Evolutionary conservation across 208 protist species (phyloP), one percentile per base, ranked within the genome.

Genomic region (Herpetomonas tarakana): DNA sequence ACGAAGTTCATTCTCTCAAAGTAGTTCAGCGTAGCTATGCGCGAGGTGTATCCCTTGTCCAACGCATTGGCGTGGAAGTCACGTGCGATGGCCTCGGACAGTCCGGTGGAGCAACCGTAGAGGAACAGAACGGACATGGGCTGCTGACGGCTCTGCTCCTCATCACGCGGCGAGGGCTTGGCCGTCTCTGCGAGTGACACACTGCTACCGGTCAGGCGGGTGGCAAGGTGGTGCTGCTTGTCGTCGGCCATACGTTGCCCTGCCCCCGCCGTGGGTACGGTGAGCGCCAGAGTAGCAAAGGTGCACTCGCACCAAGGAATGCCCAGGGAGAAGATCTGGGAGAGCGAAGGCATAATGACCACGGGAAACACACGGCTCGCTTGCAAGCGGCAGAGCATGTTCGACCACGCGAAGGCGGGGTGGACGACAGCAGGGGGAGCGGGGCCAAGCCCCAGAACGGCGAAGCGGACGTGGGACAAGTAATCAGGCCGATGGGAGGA

Each of bases 321-420:
- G 26, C 71, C 78, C 24, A 78, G 53, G 24, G 66, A 71, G 61
- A 79, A 71, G 45, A 81, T 31, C 61, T 73, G 70, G 24, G 78
- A 86, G 63, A 86, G 66, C 38, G 65, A 76, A 11, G 59, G 50
- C 74, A 86, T 79, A 4, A 72, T 60, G n/a, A 69, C 44, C 22
- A 81, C 73, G 7, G 78, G 78, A 45, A 86, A 76, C n/a, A 86
- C 74, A 38, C 78, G 66, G 28, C 31, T 86, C 1, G 71, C 78
- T 50, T 86, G 78, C 51, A 86, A 51, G 0, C 65, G 58, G 1
- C 51, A 56, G 12, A 86, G 58, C 50, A 75, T 22, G 35, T 56
- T 64, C 1, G 74, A 46, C 66, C 65, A 76, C 11, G 56, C 7
- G 39, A 73, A 74, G 11, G 74, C 78, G 3, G 78, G 65, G 62